Percentiles rank a stretch among this genome's conserved stretches.
phyloP scores from a whole-genome alignment of 1,284 basidiomycete genomes.

The Blastosporella zonata region DNA sequence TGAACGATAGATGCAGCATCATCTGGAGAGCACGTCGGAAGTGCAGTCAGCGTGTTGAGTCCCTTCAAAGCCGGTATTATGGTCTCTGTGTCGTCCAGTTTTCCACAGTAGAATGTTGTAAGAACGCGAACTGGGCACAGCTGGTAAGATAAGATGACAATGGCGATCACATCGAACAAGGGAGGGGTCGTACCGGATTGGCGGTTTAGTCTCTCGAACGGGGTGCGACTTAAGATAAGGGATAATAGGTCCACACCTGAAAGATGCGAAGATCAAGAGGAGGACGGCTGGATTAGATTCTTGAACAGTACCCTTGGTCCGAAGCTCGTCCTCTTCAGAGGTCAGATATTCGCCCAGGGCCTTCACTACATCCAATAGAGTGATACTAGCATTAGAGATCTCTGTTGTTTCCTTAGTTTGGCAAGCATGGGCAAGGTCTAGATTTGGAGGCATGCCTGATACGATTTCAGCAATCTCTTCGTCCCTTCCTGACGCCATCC shows the following conservation, averaged over 20 bases:
- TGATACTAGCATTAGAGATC: conserved; percentile 56
- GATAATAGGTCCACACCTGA: conserved; percentile 78
- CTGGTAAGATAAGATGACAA: conserved; percentile 8
- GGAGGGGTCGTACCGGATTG: conserved; percentile 66
- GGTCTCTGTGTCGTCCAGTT: conserved; percentile 83
- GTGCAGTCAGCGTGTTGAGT: conserved; percentile 63
- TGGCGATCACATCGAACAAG: conserved; percentile 12
- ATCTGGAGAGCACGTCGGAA: conserved; percentile 66
- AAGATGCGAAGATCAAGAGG: conserved; percentile 10
- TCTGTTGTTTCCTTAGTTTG: conserved; percentile 44
- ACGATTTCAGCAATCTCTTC: conserved; percentile 60
- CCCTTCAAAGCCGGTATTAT: conserved; percentile 77
- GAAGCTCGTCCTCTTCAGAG: conserved; percentile 75
- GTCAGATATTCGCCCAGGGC: conserved; percentile 85
- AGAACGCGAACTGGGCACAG: conserved; percentile 69
- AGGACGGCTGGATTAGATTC: conserved; percentile 1
- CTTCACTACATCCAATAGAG: conserved; percentile 84
- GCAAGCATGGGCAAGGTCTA: conserved; percentile 7
- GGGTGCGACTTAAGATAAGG: conserved; percentile 58
- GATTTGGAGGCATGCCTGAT: conserved; percentile 41
- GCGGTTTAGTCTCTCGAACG: conserved; percentile 67
- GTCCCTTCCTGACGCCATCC: conserved; percentile 65
- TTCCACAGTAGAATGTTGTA: conserved; percentile 80
- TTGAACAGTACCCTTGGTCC: conserved; percentile 67
- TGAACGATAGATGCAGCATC: conserved; percentile 69